Evolutionary conservation across 345 rosid genomes (phyloP).

Genomic region (Salix purpurea): DNA sequence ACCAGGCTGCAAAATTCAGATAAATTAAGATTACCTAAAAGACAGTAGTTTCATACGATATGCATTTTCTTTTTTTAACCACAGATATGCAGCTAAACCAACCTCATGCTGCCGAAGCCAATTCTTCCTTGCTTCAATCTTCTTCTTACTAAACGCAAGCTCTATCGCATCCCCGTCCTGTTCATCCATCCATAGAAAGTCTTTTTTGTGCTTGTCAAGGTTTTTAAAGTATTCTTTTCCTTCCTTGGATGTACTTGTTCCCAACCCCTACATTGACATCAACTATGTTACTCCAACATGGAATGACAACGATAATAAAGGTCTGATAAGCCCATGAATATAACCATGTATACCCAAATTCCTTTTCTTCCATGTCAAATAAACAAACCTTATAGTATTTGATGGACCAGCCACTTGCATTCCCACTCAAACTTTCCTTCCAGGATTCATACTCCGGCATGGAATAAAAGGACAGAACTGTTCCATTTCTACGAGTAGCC

Average conservation of each 20-base stretch:
- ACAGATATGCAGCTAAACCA: neutral
- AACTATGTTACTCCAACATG: neutral
- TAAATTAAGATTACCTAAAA: neutral
- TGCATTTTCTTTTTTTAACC: neutral
- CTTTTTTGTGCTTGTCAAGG: conserved; percentile 68
- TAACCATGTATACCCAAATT: neutral
- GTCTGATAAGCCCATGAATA: neutral
- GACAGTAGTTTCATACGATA: neutral
- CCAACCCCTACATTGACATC: conserved; percentile 65
- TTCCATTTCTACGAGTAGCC: conserved; percentile 60
- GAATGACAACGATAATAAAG: neutral
- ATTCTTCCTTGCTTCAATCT: conserved; percentile 87
- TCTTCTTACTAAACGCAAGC: conserved; percentile 96
- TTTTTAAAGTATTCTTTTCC: conserved; percentile 67
- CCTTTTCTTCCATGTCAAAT: neutral
- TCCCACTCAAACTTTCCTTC: conserved; percentile 67
- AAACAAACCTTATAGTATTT: conserved; percentile 91
- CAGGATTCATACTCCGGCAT: conserved; percentile 92
- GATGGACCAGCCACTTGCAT: conserved; percentile 73
- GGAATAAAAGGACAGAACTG: conserved; percentile 62
- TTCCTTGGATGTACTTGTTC: conserved; percentile 77
- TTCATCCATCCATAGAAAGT: conserved; percentile 75
- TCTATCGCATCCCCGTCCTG: conserved; percentile 89
- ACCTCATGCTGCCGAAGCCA: conserved; percentile 94
- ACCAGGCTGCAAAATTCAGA: conserved; percentile 62